Conservation (phyloP, 129 eudicot species). For the Escallonia rubra region DNA sequence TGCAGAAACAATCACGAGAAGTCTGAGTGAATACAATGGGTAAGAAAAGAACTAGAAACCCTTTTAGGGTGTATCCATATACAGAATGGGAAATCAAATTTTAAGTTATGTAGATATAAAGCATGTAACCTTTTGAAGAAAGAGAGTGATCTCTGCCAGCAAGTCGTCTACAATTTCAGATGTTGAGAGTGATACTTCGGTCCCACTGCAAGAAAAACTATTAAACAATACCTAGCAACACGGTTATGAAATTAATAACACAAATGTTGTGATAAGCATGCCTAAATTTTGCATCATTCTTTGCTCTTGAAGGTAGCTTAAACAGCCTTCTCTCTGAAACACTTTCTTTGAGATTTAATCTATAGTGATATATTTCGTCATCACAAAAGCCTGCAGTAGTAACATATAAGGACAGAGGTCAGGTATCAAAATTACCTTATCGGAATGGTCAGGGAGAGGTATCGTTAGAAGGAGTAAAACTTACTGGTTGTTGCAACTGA, state of each 20-base stretch:
- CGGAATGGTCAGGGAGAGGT: not conserved
- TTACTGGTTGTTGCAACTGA: slow-evolving; percentile 82
- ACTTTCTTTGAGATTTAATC: slow-evolving; percentile 55
- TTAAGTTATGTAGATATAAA: slow-evolving; percentile 8
- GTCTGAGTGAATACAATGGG: slow-evolving; percentile 10
- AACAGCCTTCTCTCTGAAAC: slow-evolving; percentile 35
- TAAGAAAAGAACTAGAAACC: slow-evolving; percentile 9
- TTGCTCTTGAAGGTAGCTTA: slow-evolving; percentile 47
- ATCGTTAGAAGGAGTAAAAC: slow-evolving; percentile 21
- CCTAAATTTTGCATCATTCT: slow-evolving; percentile 87
- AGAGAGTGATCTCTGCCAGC: slow-evolving; percentile 36
- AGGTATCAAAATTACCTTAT: slow-evolving; percentile 4
- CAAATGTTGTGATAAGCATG: slow-evolving; percentile 16
- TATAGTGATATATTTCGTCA: slow-evolving; percentile 50
- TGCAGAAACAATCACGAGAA: slow-evolving; percentile 38
- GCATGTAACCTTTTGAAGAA: slow-evolving; percentile 54
- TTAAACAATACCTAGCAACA: slow-evolving; percentile 3
- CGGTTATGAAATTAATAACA: not conserved
- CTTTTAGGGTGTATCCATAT: not conserved
- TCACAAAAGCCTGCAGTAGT: slow-evolving; percentile 50
- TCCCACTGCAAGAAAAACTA: slow-evolving; percentile 59
- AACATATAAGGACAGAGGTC: not conserved
- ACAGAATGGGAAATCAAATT: not conserved
- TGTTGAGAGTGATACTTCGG: slow-evolving; percentile 64
- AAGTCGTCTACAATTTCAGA: slow-evolving; percentile 35